Conservation (phyloP, 495 filamentous ascomycete genomes). For the Alectoria sarmentosa region DNA sequence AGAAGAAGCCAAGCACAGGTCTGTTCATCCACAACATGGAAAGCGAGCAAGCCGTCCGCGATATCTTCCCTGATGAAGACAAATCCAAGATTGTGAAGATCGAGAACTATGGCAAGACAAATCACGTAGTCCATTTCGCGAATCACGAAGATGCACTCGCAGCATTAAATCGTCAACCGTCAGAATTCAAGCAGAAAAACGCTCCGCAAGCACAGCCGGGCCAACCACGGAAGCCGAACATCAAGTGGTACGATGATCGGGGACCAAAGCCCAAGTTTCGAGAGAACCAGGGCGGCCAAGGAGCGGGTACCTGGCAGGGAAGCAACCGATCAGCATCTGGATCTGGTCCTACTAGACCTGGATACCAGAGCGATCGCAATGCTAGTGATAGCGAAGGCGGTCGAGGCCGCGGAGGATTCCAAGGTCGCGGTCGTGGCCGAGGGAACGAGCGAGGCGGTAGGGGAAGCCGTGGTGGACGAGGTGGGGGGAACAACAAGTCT, state of each 20-base stretch:
- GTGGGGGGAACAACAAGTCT: slow-evolving; percentile 30
- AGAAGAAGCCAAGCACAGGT: slow-evolving; percentile 59
- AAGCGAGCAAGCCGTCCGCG: slow-evolving; percentile 67
- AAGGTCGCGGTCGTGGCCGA: slow-evolving; percentile 51
- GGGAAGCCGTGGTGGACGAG: slow-evolving; percentile 38
- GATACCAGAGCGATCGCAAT: slow-evolving; percentile 60
- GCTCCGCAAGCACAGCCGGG: slow-evolving; percentile 45
- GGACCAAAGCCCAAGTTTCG: slow-evolving; percentile 43
- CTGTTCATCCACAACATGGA: slow-evolving; percentile 79
- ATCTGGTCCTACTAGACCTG: slow-evolving; percentile 48
- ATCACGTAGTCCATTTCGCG: slow-evolving; percentile 75
- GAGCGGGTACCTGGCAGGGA: slow-evolving; percentile 67
- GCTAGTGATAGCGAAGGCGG: slow-evolving; percentile 76
- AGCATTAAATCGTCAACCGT: slow-evolving; percentile 62
- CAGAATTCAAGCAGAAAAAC: slow-evolving; percentile 57
- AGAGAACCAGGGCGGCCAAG: slow-evolving; percentile 40
- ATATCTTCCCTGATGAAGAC: slow-evolving; percentile 75
- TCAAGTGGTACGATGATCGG: slow-evolving; percentile 72
- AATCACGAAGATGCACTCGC: slow-evolving; percentile 68
- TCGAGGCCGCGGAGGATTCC: slow-evolving; percentile 55
- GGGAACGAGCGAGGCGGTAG: slow-evolving; percentile 30
- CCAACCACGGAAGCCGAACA: slow-evolving; percentile 60
- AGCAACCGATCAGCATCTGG: slow-evolving; percentile 53
- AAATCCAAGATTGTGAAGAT: slow-evolving; percentile 68
- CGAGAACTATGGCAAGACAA: slow-evolving; percentile 66